Evolutionary conservation across 2,329 filamentous ascomycete species (phyloP), one percentile per base, ranked within the genome.

Genomic region (Cordyceps fumosorosea): DNA sequence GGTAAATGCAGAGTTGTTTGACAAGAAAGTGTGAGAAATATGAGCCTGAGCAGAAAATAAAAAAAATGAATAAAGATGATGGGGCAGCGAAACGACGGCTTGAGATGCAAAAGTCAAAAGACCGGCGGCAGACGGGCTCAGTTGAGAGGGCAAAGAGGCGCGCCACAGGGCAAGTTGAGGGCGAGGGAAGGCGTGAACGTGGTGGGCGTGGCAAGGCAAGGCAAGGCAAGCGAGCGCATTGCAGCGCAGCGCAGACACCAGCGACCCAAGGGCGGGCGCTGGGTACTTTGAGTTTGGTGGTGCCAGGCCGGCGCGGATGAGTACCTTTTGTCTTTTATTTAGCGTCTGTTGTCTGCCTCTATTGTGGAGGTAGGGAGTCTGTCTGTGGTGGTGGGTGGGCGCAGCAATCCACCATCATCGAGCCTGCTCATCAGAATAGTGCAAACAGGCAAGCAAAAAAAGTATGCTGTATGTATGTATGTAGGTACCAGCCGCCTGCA

Each of bases 81-180:
- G 34, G 12, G 56, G 44, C 3, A 8, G 44, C 14, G 29, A 16
- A 40, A 26, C 14, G 48, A 32, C 16, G 14, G 56, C 26, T 44
- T 59, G 47, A n/a, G 55, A 57, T 59, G 55, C 50, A 58, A 54
- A 44, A 56, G 42, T 34, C 14, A 34, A 60, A 42, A 50, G 40
- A 45, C 34, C 20, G 62, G 64, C 45, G 51, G 62, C 63, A 57
- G 34, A 60, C 47, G 51, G 45, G 40, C 44, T 20, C 5, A 47
- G 52, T 42, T 32, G 26, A 24, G 55, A 47, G 44, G 44, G 44
- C 37, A 37, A 47, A 60, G 57, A 60, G 55, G 32, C 56, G 56
- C 45, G 55, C 42, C 55, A 57, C 20, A 18, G 34, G 52, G 11
- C n/a, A n/a, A 26, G n/a, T 3, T 10, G 16, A 42, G 52, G 26